phyloP scores from a whole-genome alignment of 1,284 basidiomycete genomes.

The Ustilago tritici region DNA sequence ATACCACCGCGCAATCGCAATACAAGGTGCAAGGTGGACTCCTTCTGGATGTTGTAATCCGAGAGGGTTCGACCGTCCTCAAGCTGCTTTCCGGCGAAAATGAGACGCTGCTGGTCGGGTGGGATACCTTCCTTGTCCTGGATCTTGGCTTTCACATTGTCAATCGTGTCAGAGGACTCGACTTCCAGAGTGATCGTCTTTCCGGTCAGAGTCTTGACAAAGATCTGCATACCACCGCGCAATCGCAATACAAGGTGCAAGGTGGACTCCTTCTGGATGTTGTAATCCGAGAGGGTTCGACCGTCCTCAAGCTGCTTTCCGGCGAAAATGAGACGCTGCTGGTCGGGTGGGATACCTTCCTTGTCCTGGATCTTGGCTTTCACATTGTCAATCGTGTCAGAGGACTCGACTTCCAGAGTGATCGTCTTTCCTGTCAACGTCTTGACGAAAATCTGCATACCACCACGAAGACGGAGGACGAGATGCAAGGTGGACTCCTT shows the following conservation, averaged over 20 bases:
- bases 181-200: constrained; percentile 72
- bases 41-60: constrained; percentile 71
- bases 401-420: constrained; percentile 87
- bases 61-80: constrained; percentile 72
- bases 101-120: constrained; percentile 72
- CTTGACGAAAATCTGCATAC: constrained; percentile 70
- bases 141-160: no score
- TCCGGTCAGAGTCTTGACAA: constrained; percentile 61
- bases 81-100: constrained; percentile 72
- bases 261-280: constrained; percentile 69
- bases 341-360: constrained; percentile 71
- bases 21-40: constrained; percentile 57
- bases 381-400: constrained; percentile 93
- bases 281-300: constrained; percentile 71
- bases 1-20: constrained; percentile 72
- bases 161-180: no score
- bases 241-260: constrained; percentile 66
- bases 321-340: constrained; percentile 71
- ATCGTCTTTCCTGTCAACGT: constrained; percentile 98
- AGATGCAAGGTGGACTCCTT: constrained; percentile 66
- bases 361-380: constrained; percentile 69
- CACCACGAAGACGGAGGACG: constrained; percentile 65
- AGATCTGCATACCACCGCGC: constrained; percentile 66
- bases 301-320: constrained; percentile 34
- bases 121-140: no score